Evolutionary conservation across 306 rosid species (phyloP).

Genomic region (Fragaria nilgerrensis): DNA sequence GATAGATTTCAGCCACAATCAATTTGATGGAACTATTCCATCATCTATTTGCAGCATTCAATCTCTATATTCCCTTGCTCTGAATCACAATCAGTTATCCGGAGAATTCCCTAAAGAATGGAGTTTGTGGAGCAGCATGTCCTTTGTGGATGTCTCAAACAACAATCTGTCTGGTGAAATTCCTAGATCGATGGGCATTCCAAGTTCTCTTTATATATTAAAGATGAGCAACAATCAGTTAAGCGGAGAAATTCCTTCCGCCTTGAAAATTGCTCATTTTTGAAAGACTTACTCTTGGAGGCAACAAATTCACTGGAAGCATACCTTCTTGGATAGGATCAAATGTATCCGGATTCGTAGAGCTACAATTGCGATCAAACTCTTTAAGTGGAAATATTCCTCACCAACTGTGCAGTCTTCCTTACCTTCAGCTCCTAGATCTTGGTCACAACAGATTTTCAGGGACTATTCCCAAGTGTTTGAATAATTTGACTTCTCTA

Average conservation of each 20-base stretch:
- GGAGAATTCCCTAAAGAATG: not conserved
- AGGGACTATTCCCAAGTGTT: not conserved
- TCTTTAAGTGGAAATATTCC: not conserved
- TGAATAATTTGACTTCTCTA: not conserved
- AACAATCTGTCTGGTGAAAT: not conserved
- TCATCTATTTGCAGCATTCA: not conserved
- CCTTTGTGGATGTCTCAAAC: rapidly evolving
- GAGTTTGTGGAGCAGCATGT: rapidly evolving
- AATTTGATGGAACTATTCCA: not conserved
- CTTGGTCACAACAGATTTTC: not conserved
- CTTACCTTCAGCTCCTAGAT: not conserved
- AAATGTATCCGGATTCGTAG: too few species aligned
- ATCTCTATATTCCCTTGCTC: rapidly evolving
- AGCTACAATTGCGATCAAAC: not conserved
- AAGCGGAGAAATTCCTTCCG: not conserved
- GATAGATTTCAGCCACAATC: not conserved
- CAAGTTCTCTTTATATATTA: not conserved
- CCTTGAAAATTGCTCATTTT: not conserved
- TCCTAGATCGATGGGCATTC: not conserved
- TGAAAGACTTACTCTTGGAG: not conserved
- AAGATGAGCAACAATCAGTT: not conserved
- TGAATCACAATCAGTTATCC: not conserved
- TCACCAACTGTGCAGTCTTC: not conserved
- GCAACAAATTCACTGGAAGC: not conserved
- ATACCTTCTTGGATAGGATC: not conserved